phyloP scores from a whole-genome alignment of 176 grass and related monocot genomes.

The Elymus sibiricus region DNA sequence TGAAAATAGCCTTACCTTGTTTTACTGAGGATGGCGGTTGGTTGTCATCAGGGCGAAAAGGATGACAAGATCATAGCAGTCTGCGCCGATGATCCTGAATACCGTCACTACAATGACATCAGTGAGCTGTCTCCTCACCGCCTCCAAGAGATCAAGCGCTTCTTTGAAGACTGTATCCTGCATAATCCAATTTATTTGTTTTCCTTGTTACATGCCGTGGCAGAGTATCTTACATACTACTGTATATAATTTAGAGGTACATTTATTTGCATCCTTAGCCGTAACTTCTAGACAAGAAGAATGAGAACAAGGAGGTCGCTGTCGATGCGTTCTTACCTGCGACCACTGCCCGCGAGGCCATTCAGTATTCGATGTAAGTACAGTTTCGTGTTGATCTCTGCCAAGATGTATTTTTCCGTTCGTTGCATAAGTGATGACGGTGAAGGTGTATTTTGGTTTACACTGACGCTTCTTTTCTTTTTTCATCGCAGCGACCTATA shows the following conservation, averaged over 20 bases:
- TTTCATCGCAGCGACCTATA: slow-evolving; percentile 49
- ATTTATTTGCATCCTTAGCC: slow-evolving; percentile 31
- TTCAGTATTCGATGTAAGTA: slow-evolving; percentile 71
- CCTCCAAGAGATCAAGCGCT: slow-evolving; percentile 56
- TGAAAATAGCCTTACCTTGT: not conserved
- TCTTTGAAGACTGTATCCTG: slow-evolving; percentile 67
- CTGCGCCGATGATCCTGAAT: slow-evolving; percentile 67
- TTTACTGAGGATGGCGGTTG: slow-evolving; percentile 1
- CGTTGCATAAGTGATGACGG: no score
- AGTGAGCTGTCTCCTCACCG: slow-evolving; percentile 59
- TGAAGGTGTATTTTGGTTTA: not conserved
- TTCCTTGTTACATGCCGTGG: not conserved
- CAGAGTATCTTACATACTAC: not conserved
- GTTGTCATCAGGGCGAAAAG: slow-evolving; percentile 43
- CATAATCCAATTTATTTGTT: not conserved
- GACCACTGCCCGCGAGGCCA: slow-evolving; percentile 47
- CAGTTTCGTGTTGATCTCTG: not conserved
- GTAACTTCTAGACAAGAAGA: slow-evolving; percentile 52
- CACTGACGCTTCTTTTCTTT: not conserved
- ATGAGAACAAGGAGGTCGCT: slow-evolving; percentile 74
- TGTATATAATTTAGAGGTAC: not conserved
- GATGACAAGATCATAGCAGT: slow-evolving; percentile 79
- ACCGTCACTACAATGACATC: slow-evolving; percentile 60
- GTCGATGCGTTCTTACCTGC: slow-evolving; percentile 63
- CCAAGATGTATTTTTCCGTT: not conserved